Evolutionary conservation across 176 grass and related monocot species (phyloP), one percentile per base, ranked within the genome.

Genomic region (Pharus latifolius): DNA sequence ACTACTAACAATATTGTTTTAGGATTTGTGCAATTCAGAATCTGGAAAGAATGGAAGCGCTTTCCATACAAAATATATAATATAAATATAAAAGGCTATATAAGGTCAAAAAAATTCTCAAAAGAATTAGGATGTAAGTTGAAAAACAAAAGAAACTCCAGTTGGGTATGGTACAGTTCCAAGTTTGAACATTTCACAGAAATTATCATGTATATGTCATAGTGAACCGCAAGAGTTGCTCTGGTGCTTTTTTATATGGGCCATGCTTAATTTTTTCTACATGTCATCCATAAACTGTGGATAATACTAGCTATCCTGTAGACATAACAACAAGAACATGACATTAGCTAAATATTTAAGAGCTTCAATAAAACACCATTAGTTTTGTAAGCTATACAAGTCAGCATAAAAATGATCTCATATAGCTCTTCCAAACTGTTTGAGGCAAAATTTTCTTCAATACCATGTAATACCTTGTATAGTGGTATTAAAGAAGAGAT

Each of bases 401-500:
- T 15, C 68, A 26, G 15, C 20, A 48, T 31, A 68, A 37, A 38
- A 49, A 35, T 63, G 9, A 42, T 35, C 54, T 76, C 22, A 34
- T 35, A 1, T 31, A 16, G n/a, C 49, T 23, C 50, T 43, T 9
- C 56, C 26, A 57, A 34, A 56, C 19, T n/a, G 26, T 66, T 17
- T 53, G 17, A 65, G 35, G 49, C 6, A 28, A 65, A 1, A n/a
- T 47, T 64, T 19, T 29, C 11, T 12, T 6, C 7, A 53, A 51
- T 54, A 55, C 22, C 4, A 70, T 81, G 52, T 68, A 28, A 69
- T 90, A 97, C 94, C 81, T 90, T 84, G 46, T 85, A 90, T 56
- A 65, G 73, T 75, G 75, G 63, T n/a, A 90, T 67, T 53, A 92
- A 41, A 28, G 74, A 80, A 70, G 86, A 87, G 67, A 83, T 64